Base-by-base conservation (phyloP, 176 grass and related monocot species). In the Ananas comosus region DNA sequence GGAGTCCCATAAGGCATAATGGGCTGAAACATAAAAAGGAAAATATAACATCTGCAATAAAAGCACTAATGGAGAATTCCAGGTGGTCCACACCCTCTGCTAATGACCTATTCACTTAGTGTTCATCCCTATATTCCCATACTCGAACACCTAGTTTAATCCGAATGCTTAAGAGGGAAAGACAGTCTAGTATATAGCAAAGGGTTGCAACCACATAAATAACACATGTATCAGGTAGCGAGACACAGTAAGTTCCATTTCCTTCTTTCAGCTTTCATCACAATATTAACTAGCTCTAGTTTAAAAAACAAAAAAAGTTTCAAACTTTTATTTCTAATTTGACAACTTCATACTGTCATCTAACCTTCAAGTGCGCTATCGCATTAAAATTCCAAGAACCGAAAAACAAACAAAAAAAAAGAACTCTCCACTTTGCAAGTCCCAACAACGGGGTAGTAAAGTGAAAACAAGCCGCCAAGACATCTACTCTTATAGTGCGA, bases 1-100 rank as follows among this genome's bases (percentile, higher is more conserved):
- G 79, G 78, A 70, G 85, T 91, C 51, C 88, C 92, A 89, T 89
- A 96, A 10, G 91, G 84, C 50, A 99, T 91, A 77, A 99, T 81
- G 75, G 75, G 85, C 94, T 93, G 85, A 72, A 75, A 66, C 75
- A 70, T 70, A 54, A 12, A 53, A 70, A 67, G 50, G 17, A 69
- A 74, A 66, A 69, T 16, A 84, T 72, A 72, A 3, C 11, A 2
- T 77, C 23, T 68, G 64, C 66, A 59, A 64, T 21, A 21, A 61
- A 61, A 22, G n/a, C 9, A 61, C 4, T 61, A 22, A 10, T 22
- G 13, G 0, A 61, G n/a, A 61, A 61, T 9, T 61, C 17, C 21
- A 61, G 56, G 21, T 18, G 16, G n/a, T 61, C 56, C 16, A n/a
- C 56, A 22, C 7, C 56, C 16, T 22, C 16, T 61, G 2, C 56